Base-by-base conservation (phyloP, 2,329 filamentous ascomycete species). In the Dactylellina haptotyla region DNA sequence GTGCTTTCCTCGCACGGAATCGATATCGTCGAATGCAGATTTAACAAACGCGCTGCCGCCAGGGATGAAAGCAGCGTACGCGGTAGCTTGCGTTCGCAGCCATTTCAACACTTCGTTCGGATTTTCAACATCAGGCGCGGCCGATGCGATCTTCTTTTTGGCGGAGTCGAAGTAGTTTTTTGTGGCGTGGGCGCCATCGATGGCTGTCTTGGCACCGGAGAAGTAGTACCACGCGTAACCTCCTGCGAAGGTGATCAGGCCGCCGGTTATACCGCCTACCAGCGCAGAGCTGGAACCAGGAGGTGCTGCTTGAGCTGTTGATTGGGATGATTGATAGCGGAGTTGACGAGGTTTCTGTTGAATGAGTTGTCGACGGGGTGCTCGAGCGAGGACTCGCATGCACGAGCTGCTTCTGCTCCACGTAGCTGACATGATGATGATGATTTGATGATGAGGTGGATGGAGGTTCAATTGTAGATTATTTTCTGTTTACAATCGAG, bases 41-140 rank as follows among this genome's bases (percentile, higher is more conserved):
- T 93, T 89, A 51, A 93, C 86, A 77, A 90, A 91, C 50, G 84
- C 81, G 28, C 85, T 85, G 1, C 88, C 90, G 10, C 90, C 90
- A 0, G 90, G 90, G 28, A 93, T 86, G 84, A 89, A 91, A 1
- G 83, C 83, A 1, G 89, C 88, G 78, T 93, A 93, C 23, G 87
- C 16, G 2, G 34, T 57, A 14, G 53, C 32, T 26, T 57, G 53
- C 18, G 34, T 41, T 25, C 53, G 53, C 25, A 57, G 34, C 53
- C 53, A 57, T 18, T 57, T 57, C 18, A 57, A 28, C n/a, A 32
- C 53, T 57, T 57, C 53, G 20, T 34, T 25, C 14, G 53, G 30
- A 26, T 57, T 57, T 3, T 57, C 43, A 12, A 57, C 53, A 57
- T 57, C 53, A 10, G 53, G 53, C 16, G 34, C 34, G 16, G 32